Evolutionary conservation across 1,284 basidiomycete species (phyloP), one percentile per base, ranked within the genome.

Genomic region (Moniliophthora roreri): DNA sequence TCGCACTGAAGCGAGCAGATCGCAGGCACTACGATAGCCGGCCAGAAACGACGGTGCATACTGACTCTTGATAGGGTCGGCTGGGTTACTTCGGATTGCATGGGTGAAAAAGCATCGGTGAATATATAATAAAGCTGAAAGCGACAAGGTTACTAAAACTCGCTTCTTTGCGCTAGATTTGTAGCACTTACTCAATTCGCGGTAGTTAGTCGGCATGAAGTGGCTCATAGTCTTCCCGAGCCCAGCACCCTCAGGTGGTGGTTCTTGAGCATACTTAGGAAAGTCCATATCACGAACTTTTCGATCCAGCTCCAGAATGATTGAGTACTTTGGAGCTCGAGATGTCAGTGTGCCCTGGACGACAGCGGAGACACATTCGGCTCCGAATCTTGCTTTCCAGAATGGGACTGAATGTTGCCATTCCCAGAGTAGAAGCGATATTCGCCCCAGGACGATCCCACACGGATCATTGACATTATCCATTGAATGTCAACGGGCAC

Each of bases 351-450:
- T 81, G 16, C 81, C 80, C 66, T 84, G 80, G 5, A 86, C 84
- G 21, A 88, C 82, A 13, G 77, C 76, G 16, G 85, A 75, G 7
- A 88, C 75, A 60, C 85, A 87, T 55, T 86, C 80, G 21, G 78
- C 78, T 8, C 85, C 86, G 65, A 87, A 89, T 4, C 75, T 77
- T 21, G 85, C 84, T 66, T 87, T 89, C 87, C 87, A 89, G 49
- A 73, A 78, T 2, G 84, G 80, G 64, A 89, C 86, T 89, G 26
- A 40, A 32, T 11, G 11, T 32, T 35, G n/a, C 7, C 34, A n/a
- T 39, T 13, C 21, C 18, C 35, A 50, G 37, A 6, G 28, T 11
- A 32, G 28, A 32, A 32, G 28, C 28, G 28, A 32, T 6, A 32
- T 32, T 6, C 6, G 11, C 28, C 28, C 28, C 6, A 32, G 28